Conservation (phyloP, 2,329 filamentous ascomycete genomes). For the Sporothrix brasiliensis region DNA sequence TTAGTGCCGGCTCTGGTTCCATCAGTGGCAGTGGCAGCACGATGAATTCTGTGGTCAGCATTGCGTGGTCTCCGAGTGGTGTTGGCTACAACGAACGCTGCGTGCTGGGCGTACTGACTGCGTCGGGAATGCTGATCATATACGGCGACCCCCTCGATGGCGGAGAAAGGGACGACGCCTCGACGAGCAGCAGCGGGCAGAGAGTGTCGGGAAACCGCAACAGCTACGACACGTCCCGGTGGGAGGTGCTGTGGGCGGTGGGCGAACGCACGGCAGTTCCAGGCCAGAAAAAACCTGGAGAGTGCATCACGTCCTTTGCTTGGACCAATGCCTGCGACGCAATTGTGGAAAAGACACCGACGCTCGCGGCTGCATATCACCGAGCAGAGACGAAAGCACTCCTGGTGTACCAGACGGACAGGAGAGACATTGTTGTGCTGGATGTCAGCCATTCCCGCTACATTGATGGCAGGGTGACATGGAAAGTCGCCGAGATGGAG, state of each 20-base stretch:
- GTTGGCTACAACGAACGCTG: constrained; percentile 59
- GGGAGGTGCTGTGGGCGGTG: constrained; percentile 60
- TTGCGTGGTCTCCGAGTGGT: constrained; percentile 62
- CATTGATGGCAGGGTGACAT: constrained; percentile 39
- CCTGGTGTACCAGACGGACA: constrained; percentile 57
- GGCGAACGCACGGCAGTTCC: constrained; percentile 57
- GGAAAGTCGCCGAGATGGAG: constrained; percentile 55
- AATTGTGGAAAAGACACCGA: background rate
- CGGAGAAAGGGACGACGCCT: background rate
- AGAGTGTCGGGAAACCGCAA: constrained; percentile 28
- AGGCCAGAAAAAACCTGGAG: constrained; percentile 46
- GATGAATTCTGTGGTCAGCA: constrained; percentile 57
- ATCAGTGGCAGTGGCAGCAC: constrained; percentile 55
- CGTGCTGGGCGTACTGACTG: constrained; percentile 55
- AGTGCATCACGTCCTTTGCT: constrained; percentile 55
- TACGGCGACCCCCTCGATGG: constrained; percentile 52
- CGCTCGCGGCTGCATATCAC: background rate
- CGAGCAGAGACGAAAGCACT: constrained; percentile 43
- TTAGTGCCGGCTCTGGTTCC: constrained; percentile 40
- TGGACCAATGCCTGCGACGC: constrained; percentile 50
- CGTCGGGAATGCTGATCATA: constrained; percentile 53
- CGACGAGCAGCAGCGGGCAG: too few relatives aligned
- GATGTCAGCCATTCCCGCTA: constrained; percentile 42
- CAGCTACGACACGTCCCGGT: constrained; percentile 47
- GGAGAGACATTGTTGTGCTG: constrained; percentile 55